Evolutionary conservation across 495 filamentous ascomycete species (phyloP).

Genomic region (Trichoderma erinaceum): DNA sequence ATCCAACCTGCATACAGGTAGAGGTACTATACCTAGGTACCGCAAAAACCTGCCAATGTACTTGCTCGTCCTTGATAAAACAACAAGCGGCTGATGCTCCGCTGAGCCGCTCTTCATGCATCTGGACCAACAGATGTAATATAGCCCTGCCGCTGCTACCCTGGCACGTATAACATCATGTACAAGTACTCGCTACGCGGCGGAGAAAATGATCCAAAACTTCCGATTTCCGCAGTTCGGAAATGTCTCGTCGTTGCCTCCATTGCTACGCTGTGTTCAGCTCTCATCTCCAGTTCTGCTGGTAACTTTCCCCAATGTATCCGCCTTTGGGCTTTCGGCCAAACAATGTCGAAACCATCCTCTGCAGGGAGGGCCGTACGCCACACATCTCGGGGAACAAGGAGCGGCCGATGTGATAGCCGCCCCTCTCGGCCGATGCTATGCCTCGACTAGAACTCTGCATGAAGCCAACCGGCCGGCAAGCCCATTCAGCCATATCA

Average conservation of each 20-base stretch:
- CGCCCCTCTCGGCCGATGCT: background rate
- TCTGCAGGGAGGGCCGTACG: constrained; percentile 4
- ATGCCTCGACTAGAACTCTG: background rate
- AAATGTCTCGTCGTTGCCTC: background rate
- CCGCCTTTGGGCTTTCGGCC: constrained; percentile 2
- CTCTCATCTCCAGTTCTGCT: background rate
- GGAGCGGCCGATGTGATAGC: background rate
- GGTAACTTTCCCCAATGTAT: background rate
- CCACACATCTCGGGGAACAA: background rate
- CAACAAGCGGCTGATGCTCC: too few relatives aligned
- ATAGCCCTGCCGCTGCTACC: too few relatives aligned
- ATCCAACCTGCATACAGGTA: too few relatives aligned
- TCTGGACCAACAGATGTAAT: too few relatives aligned
- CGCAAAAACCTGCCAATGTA: too few relatives aligned
- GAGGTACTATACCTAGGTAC: too few relatives aligned
- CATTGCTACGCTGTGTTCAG: background rate
- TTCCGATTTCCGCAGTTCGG: background rate
- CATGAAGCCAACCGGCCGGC: background rate
- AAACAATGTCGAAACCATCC: background rate
- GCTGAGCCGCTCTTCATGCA: too few relatives aligned
- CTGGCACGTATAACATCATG: too few relatives aligned
- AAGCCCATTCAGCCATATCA: background rate
- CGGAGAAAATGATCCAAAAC: background rate
- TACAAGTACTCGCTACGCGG: background rate
- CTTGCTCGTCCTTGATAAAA: too few relatives aligned